These are phyloP conservation scores for Mallotus repandus DNA, from an alignment of 441 rosid species.

Conservation along the genomic window DNA sequence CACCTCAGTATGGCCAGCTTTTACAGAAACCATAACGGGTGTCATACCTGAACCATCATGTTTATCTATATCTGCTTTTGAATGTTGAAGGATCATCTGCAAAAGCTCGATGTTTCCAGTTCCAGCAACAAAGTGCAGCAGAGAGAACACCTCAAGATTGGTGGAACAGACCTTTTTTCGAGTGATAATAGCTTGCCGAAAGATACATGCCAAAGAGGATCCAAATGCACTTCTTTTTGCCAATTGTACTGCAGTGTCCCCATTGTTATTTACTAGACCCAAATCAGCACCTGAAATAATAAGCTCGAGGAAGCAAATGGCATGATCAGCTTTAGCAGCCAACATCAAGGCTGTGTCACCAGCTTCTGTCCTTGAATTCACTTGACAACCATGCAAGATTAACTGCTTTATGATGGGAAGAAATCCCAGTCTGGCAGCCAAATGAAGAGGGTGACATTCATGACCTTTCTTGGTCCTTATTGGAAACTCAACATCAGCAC, in stretches of 20 bases:
- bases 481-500: constrained; percentile 29
- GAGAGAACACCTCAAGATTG: constrained; percentile 34
- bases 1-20: constrained; percentile 13
- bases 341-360: constrained; percentile 37
- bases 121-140: constrained; percentile 34
- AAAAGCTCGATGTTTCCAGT: constrained; percentile 30
- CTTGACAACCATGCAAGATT: constrained; percentile 23
- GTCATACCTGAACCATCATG: constrained; percentile 31
- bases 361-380: constrained; percentile 32
- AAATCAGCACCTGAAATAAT: constrained; percentile 33
- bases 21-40: constrained; percentile 25
- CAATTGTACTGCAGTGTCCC: constrained; percentile 31
- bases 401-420: constrained; percentile 27
- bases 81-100: constrained; percentile 21
- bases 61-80: constrained; percentile 23
- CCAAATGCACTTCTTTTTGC: constrained; percentile 10
- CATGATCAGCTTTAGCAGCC: constrained; percentile 37
- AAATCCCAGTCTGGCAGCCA: constrained; percentile 35
- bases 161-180: constrained; percentile 23
- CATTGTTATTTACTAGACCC: constrained; percentile 29
- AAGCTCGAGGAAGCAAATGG: constrained; percentile 33
- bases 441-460: constrained; percentile 32
- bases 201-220: constrained; percentile 24
- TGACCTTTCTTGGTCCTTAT: constrained; percentile 35
- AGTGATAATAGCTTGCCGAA: constrained; percentile 24